Base-by-base conservation (phyloP, 371 early-diverging fungal species). In the Rhizomucor miehei region DNA sequence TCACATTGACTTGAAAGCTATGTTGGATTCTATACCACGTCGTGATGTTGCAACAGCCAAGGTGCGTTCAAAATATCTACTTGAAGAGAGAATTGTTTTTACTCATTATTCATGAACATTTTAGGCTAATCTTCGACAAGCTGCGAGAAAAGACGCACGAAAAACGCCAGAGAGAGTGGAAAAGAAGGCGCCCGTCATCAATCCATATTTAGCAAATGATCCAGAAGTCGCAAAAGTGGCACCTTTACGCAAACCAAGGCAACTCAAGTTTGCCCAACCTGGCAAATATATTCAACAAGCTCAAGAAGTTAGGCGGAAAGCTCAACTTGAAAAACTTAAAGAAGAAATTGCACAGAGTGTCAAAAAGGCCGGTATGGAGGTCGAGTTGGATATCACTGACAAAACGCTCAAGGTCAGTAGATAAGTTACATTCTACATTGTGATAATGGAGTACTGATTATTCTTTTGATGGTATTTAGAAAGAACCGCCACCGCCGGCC, bases 141-240 rank as follows among this genome's bases (percentile, higher is more conserved):
- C 29, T 5, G 8, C 29, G 8, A 29, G 75, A 54, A 84, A 78
- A 45, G 70, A 75, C 29, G 44, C 65, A 14, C 68, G 79, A 53
- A 29, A 29, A 8, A 29, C 29, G 8, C 29, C 29, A 8, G 29
- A 29, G 29, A 29, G 3, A 29, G 29, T 29, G 29, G 29, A 29
- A 29, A 29, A 29, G 29, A 8, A 8, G 8, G 29, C 29, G 29
- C 80, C 89, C 1, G 62, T 75, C 5, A 88, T 93, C 64, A 94
- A 95, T 45, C 93, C 94, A 6, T 93, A 94, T 62, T 91, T 78
- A 68, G 94, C 95, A 64, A 85, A 91, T 2, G 69, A 75, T 8
- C 66, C 90, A 44, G n/a, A n/a, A n/a, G 78, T 65, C 4, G 72
- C 67, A 1, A 65, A 64, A 21, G 63, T 73, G 5, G 84, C 79